Base-by-base conservation (phyloP, 768 basidiomycete species). In the Botryobasidium botryosum region DNA sequence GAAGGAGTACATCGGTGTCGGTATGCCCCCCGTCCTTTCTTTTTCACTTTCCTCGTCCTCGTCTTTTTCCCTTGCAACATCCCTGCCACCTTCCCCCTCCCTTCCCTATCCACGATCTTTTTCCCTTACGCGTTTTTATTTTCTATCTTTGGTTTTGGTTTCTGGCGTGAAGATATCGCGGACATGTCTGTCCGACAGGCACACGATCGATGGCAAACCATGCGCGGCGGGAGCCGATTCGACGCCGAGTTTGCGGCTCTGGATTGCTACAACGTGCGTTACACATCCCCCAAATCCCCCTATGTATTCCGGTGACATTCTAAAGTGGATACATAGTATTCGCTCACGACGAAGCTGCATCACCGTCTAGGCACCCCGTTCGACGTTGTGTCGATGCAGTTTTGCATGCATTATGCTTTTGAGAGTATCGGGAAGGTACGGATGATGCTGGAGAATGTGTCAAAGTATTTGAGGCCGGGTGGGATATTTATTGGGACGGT, bases 381-480 rank as follows among this genome's bases (percentile, higher is more conserved):
- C 56, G 94, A 97, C 56, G 85, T 88, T 46, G 88, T 97, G 4
- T 85, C 87, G 2, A 86, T 96, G 87, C 94, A 99, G 58, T 99
- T 99, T 60, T 97, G 94, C 62, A 96, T 99, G 85, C 94, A 99
- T 60, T 97, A 99, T 57, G 94, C 94, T 6, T 97, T 99, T 59
- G 90, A 97, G 60, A 80, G 72, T n/a, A 71, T 75, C 25, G 66
- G 71, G 47, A 94, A 94, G 57, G 83, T 77, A 21, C 71, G 85
- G 26, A 79, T 75, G 59, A 94, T 99, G 94, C 74, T 99, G 26
- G 71, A 76, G 29, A 99, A 99, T 58, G 91, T 90, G 25, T 73
- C 75, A 46, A 63, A 70, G 37, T 78, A 79, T 68, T 66, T 99
- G 36, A 67, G 82, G 25, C 66, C 69, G 23, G 92, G 91, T 21